Conservation (phyloP, 1,139 yeast species). For the Sugiyamaella japonica region DNA sequence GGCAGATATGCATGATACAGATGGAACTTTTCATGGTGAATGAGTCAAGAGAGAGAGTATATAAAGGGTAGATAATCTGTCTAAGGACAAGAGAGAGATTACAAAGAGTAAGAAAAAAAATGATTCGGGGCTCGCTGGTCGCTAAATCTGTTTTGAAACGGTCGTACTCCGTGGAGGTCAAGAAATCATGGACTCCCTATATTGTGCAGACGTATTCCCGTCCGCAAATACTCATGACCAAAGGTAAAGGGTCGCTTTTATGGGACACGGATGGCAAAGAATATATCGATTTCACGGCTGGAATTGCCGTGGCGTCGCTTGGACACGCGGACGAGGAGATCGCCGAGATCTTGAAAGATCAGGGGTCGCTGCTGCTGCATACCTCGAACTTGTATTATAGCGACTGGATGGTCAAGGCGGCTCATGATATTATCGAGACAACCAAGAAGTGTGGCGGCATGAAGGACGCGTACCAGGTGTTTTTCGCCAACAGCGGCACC, state of each 20-base stretch:
- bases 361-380: conserved; percentile 72
- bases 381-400: conserved; percentile 85
- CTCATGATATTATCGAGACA: conserved; percentile 64
- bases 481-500: conserved; percentile 88
- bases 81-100: not conserved
- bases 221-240: conserved; percentile 61
- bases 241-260: conserved; percentile 70
- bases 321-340: conserved; percentile 84
- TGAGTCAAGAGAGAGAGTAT: not conserved
- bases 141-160: conserved; percentile 3
- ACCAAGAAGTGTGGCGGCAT: conserved; percentile 76
- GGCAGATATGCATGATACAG: not conserved
- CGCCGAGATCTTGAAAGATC: conserved; percentile 67
- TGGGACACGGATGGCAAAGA: conserved; percentile 77
- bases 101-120: not conserved
- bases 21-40: not conserved
- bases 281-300: conserved; percentile 89
- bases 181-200: conserved; percentile 36
- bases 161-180: conserved; percentile 6
- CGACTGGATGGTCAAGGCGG: conserved; percentile 77
- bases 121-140: conserved; percentile 4
- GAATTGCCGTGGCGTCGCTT: conserved; percentile 93
- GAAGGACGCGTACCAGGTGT: conserved; percentile 77
- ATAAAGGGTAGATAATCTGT: not conserved
- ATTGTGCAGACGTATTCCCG: conserved; percentile 82